phyloP scores from a whole-genome alignment of 495 filamentous ascomycete genomes.

The Chaetomium fimeti region DNA sequence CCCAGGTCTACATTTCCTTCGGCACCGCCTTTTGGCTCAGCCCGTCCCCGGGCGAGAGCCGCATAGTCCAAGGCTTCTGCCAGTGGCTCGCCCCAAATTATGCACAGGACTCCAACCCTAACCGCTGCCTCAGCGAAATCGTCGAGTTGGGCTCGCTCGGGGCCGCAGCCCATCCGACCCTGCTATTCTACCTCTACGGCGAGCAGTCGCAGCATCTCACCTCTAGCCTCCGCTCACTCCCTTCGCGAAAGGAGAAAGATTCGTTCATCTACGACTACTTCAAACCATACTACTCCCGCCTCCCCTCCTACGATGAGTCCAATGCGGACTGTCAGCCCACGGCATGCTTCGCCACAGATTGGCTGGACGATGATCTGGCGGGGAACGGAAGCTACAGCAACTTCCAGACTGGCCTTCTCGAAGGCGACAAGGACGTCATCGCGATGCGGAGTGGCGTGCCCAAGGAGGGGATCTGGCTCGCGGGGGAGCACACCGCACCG shows the following conservation, averaged over 20 bases:
- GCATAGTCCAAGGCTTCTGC: conserved; percentile 56
- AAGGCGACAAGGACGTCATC: conserved; percentile 73
- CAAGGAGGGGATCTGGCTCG: conserved; percentile 78
- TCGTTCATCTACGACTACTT: conserved; percentile 60
- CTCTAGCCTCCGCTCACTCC: conserved; percentile 39
- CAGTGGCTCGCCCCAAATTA: conserved; percentile 68
- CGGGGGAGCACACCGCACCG: conserved; percentile 90
- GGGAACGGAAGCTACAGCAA: conserved; percentile 91
- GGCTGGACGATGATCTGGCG: conserved; percentile 78
- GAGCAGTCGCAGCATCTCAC: conserved; percentile 52
- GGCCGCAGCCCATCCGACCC: conserved; percentile 69
- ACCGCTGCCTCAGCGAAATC: conserved; percentile 73
- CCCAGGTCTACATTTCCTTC: conserved; percentile 79
- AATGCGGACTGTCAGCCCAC: conserved; percentile 60
- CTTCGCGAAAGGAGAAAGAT: conserved; percentile 39
- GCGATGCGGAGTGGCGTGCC: conserved; percentile 67
- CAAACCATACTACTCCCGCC: conserved; percentile 70
- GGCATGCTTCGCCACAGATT: conserved; percentile 67
- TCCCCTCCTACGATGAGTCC: conserved; percentile 60
- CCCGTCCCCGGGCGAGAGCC: conserved; percentile 26
- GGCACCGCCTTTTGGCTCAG: conserved; percentile 61
- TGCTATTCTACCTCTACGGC: conserved; percentile 91
- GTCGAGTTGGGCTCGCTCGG: conserved; percentile 74
- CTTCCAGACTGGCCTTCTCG: conserved; percentile 73
- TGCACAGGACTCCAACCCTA: conserved; percentile 58